These are phyloP conservation scores for Cladophialophora carrionii DNA, from an alignment of 2,329 filamentous ascomycete genomes.

Conservation along the genomic window DNA sequence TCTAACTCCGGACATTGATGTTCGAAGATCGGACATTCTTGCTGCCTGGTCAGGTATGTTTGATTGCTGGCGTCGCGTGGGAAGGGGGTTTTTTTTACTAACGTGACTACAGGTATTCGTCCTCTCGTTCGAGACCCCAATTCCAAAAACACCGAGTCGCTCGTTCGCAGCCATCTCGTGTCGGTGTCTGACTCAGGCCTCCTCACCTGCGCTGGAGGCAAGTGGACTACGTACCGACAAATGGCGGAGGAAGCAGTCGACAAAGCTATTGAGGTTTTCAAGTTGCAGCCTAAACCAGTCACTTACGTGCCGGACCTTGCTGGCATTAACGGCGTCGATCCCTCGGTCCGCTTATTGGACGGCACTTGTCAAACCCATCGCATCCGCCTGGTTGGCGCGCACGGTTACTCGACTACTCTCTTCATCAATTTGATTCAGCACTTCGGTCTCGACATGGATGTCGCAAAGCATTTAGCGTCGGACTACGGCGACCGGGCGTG, in stretches of 20 bases:
- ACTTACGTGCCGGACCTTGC: slow-evolving; percentile 34
- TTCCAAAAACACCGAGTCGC: slow-evolving; percentile 80
- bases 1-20: slow-evolving; percentile 79
- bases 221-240: slow-evolving; percentile 92
- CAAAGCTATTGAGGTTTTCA: slow-evolving; percentile 49
- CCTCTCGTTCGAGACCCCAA: slow-evolving; percentile 85
- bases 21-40: slow-evolving; percentile 80
- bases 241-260: slow-evolving; percentile 92
- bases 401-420: slow-evolving; percentile 84
- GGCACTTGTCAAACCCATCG: slow-evolving; percentile 82
- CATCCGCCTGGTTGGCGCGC: slow-evolving; percentile 78
- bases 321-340: slow-evolving; percentile 37
- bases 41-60: slow-evolving; percentile 73
- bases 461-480: slow-evolving; percentile 82
- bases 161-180: slow-evolving; percentile 84
- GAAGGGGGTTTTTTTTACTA: neutral
- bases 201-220: slow-evolving; percentile 82
- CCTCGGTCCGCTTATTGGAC: slow-evolving; percentile 47
- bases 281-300: slow-evolving; percentile 33
- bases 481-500: slow-evolving; percentile 92
- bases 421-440: slow-evolving; percentile 96
- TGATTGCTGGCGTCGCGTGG: neutral
- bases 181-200: slow-evolving; percentile 78
- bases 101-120: slow-evolving; percentile 61
- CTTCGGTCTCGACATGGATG: slow-evolving; percentile 86